phyloP scores from a whole-genome alignment of 2,329 filamentous ascomycete genomes.

The Penicillium sp. region DNA sequence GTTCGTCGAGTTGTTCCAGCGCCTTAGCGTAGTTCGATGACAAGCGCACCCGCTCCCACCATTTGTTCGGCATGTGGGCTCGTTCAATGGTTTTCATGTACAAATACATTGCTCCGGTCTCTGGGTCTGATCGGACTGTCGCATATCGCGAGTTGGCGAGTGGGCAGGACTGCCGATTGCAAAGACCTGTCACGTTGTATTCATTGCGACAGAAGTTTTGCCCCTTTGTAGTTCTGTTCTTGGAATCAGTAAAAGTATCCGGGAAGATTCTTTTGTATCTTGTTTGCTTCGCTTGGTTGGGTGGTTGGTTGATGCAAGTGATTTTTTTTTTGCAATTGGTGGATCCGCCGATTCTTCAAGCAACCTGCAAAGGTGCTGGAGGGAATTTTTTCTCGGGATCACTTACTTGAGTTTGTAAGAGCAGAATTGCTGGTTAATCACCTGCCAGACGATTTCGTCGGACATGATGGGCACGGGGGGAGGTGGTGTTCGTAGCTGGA shows the following conservation, averaged over 20 bases:
- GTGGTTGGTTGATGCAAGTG: no score
- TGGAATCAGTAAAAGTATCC: neutral
- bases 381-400: neutral
- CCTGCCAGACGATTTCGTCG: constrained; percentile 96
- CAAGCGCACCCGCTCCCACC: constrained; percentile 93
- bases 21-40: constrained; percentile 90
- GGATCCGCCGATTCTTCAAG: constrained; percentile 8
- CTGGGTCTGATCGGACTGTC: constrained; percentile 81
- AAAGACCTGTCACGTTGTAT: constrained; percentile 83
- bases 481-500: constrained; percentile 23
- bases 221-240: constrained; percentile 74
- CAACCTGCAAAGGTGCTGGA: neutral
- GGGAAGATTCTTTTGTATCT: constrained; percentile 1
- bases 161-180: constrained; percentile 85
- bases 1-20: constrained; percentile 81
- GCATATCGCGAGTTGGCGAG: constrained; percentile 92
- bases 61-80: constrained; percentile 81
- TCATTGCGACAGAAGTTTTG: constrained; percentile 97
- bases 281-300: neutral
- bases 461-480: constrained; percentile 56
- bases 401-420: constrained; percentile 88
- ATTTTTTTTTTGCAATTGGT: constrained; percentile 13
- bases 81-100: constrained; percentile 97
- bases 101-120: constrained; percentile 83
- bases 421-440: constrained; percentile 95